A percentile compares a stretch with the other conserved stretches of the same genome.
These are phyloP conservation scores for Quercus variabilis DNA, from an alignment of 306 rosid species.

Conservation along the genomic window DNA sequence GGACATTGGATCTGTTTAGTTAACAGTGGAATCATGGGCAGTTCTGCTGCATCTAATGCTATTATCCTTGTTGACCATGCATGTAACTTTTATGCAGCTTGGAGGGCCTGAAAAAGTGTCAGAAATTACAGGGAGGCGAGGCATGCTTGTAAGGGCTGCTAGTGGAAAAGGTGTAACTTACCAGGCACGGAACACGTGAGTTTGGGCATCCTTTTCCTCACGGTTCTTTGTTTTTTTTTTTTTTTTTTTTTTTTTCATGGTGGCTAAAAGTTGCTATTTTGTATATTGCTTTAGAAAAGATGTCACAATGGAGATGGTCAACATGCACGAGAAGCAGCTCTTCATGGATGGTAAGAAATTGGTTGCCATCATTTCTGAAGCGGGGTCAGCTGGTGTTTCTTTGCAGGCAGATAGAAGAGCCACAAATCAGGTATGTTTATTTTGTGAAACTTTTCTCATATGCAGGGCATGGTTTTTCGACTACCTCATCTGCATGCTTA, in stretches of 20 bases:
- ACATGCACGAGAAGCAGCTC: constrained; percentile 98
- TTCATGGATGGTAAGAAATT: constrained; percentile 96
- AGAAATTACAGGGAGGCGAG: constrained; percentile 98
- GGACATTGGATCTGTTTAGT: not conserved
- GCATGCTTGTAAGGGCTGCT: constrained; percentile 97
- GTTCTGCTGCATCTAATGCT: constrained; percentile 9
- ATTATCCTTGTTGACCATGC: constrained; percentile 12
- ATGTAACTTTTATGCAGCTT: constrained; percentile 46
- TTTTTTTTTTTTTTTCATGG: not conserved
- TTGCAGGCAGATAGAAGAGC: constrained; percentile 98
- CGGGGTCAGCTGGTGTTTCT: constrained; percentile 99
- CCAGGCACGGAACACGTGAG: constrained; percentile 97
- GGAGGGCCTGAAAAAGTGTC: constrained; percentile 98
- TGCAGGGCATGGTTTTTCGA: not conserved
- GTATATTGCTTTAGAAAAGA: constrained; percentile 65
- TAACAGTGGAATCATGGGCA: not conserved
- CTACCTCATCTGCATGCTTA: not conserved
- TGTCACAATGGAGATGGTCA: constrained; percentile 96
- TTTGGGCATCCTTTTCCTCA: constrained; percentile 18
- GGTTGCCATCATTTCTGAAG: constrained; percentile 96
- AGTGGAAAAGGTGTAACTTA: constrained; percentile 94
- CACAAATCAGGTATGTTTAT: constrained; percentile 63
- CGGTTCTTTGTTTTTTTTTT: not conserved
- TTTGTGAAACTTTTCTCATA: constrained; percentile 6
- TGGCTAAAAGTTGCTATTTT: constrained; percentile 13